Evolutionary conservation across 192 early-diverging fungal species (phyloP).

Genomic region (Pilobolus umbonatus): DNA sequence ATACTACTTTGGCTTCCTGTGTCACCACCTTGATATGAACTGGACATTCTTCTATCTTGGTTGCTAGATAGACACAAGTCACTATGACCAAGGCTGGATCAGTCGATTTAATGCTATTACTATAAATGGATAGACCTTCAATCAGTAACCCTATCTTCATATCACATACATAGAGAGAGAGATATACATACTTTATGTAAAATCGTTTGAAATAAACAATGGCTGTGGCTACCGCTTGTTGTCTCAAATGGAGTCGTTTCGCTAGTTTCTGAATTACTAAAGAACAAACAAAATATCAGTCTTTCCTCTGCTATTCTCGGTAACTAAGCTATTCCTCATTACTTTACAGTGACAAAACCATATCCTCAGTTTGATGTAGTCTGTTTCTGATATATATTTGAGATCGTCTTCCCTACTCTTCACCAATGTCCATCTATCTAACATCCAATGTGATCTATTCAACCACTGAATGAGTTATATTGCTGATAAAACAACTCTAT

Average conservation of each 20-base stretch:
- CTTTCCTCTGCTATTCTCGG: too few species aligned
- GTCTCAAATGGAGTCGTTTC: constrained; percentile 63
- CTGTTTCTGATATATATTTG: constrained; percentile 43
- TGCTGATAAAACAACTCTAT: not conserved
- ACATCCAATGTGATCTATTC: constrained; percentile 56
- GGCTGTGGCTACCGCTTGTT: constrained; percentile 81
- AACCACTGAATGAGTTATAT: not conserved
- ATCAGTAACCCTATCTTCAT: not conserved
- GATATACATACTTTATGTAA: constrained; percentile 67
- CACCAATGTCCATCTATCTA: constrained; percentile 46
- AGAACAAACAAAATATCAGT: too few species aligned
- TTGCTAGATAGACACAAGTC: constrained; percentile 84
- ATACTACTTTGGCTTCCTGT: constrained; percentile 41
- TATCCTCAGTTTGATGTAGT: constrained; percentile 54
- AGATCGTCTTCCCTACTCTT: constrained; percentile 53
- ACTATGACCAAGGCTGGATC: constrained; percentile 76
- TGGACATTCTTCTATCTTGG: constrained; percentile 84
- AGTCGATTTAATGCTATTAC: constrained; percentile 66
- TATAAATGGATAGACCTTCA: constrained; percentile 30
- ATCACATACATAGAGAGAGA: not conserved
- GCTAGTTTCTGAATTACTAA: constrained; percentile 77
- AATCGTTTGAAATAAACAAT: constrained; percentile 87
- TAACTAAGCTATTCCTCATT: too few species aligned
- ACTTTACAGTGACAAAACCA: constrained; percentile 60
- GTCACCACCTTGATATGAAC: constrained; percentile 56